These are phyloP conservation scores for Neurospora sp. DNA, from an alignment of 495 filamentous ascomycete species.

Conservation along the genomic window DNA sequence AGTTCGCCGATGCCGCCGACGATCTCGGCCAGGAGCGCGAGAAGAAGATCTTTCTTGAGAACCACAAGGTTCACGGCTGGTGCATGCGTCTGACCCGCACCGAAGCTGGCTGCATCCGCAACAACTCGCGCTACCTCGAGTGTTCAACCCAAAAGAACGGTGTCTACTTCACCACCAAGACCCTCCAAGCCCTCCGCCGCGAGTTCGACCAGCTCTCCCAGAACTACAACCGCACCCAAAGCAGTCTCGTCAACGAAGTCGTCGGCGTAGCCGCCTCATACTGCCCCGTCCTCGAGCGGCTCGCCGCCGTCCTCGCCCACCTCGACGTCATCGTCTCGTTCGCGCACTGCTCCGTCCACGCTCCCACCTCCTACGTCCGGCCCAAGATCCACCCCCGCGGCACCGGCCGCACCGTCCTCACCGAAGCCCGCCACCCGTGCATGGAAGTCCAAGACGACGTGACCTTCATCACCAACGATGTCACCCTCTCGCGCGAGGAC, in stretches of 20 bases:
- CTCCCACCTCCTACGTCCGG: slow-evolving; percentile 80
- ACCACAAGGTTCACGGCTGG: slow-evolving; percentile 92
- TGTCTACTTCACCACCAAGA: slow-evolving; percentile 90
- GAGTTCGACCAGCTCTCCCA: slow-evolving; percentile 92
- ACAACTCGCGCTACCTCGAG: slow-evolving; percentile 83
- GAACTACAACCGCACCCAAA: slow-evolving; percentile 93
- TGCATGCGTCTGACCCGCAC: slow-evolving; percentile 89
- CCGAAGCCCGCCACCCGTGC: slow-evolving; percentile 91
- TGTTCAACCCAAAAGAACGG: slow-evolving; percentile 98
- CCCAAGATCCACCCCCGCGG: slow-evolving; percentile 89
- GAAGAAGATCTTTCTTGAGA: slow-evolving; percentile 97
- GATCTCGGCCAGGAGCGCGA: slow-evolving; percentile 91
- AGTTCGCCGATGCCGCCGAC: slow-evolving; percentile 64
- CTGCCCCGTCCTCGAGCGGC: slow-evolving; percentile 81
- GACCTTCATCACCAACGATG: slow-evolving; percentile 97
- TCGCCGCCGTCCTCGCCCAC: slow-evolving; percentile 84
- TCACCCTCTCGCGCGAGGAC: slow-evolving; percentile 64
- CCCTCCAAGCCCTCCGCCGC: slow-evolving; percentile 70
- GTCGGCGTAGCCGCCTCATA: slow-evolving; percentile 91
- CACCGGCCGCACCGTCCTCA: slow-evolving; percentile 79
- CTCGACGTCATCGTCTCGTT: slow-evolving; percentile 95
- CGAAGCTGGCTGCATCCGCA: slow-evolving; percentile 87
- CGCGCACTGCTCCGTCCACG: slow-evolving; percentile 88
- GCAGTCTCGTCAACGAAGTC: slow-evolving; percentile 83
- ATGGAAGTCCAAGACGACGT: slow-evolving; percentile 99